phyloP scores from a whole-genome alignment of 441 rosid genomes.

The Pelargonium fulgidum region DNA sequence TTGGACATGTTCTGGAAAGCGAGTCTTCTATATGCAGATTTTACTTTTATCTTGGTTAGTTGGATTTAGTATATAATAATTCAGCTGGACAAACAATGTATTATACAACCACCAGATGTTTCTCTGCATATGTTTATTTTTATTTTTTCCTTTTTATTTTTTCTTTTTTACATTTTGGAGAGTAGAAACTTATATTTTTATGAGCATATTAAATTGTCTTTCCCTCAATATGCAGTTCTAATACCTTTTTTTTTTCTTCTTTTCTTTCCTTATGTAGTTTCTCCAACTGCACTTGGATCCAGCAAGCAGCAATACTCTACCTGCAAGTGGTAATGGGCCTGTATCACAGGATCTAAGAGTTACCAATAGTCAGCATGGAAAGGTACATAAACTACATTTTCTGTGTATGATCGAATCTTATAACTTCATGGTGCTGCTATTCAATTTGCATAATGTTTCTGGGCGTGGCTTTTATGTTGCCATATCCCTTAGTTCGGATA shows the following conservation, averaged over 20 bases:
- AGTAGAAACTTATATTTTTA: neutral
- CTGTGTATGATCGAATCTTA: neutral
- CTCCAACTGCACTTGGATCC: constrained; percentile 93
- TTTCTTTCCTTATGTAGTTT: constrained; percentile 20
- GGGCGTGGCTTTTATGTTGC: no score
- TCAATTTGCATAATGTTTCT: neutral
- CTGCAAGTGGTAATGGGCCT: constrained; percentile 51
- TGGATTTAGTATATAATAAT: no score
- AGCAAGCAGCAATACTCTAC: constrained; percentile 69
- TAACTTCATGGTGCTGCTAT: neutral
- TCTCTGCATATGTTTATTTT: no score
- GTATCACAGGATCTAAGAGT: constrained; percentile 69
- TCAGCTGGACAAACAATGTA: no score
- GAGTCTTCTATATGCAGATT: no score
- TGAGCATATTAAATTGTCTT: no score
- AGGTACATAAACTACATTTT: constrained; percentile 41
- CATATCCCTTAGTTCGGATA: no score
- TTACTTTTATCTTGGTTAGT: no score
- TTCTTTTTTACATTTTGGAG: neutral
- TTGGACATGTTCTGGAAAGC: no score
- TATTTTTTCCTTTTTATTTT: neutral
- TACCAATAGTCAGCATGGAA: constrained; percentile 89
- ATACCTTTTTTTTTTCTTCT: neutral
- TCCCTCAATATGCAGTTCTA: neutral
- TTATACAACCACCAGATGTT: no score